Base-by-base conservation (phyloP, 768 basidiomycete species). In the Tulasnella sp. region DNA sequence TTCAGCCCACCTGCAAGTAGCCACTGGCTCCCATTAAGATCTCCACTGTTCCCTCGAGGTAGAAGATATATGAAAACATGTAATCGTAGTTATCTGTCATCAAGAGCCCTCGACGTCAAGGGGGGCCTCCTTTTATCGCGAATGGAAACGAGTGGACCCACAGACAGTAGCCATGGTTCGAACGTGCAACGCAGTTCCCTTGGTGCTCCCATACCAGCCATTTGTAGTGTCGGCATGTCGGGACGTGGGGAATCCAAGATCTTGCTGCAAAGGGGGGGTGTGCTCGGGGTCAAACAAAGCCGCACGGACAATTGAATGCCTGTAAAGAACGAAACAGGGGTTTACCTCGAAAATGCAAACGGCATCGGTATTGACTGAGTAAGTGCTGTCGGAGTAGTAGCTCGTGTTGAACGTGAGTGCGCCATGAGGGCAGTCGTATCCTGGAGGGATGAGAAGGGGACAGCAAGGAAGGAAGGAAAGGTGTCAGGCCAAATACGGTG, bases 261-360 rank as follows among this genome's bases (percentile, higher is more conserved):
- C 76, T 54, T 54, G 76, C 76, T 77, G 18, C 11, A 41, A 6
- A 58, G n/a, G n/a, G n/a, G 12, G 40, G 1, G 6, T 11, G 5
- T 24, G 7, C 58, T 48, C 20, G n/a, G n/a, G n/a, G n/a, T n/a
- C n/a, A n/a, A n/a, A n/a, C n/a, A n/a, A n/a, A n/a, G n/a, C n/a
- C n/a, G n/a, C n/a, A n/a, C n/a, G n/a, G n/a, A n/a, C n/a, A n/a
- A n/a, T n/a, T n/a, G n/a, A n/a, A n/a, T n/a, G n/a, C n/a, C n/a
- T n/a, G n/a, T n/a, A n/a, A n/a, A n/a, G n/a, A n/a, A n/a, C n/a
- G n/a, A n/a, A n/a, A n/a, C n/a, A n/a, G n/a, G n/a, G 24, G 12
- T 48, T 6, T 24, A 77, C 76, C 76, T 77, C 76, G 31, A 77
- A 77, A 48, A 77, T 77, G 50, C 76, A 77, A 20, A 77, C n/a